These are phyloP conservation scores for Colletotrichum sp. DNA, from an alignment of 2,329 filamentous ascomycete genomes.

Conservation along the genomic window DNA sequence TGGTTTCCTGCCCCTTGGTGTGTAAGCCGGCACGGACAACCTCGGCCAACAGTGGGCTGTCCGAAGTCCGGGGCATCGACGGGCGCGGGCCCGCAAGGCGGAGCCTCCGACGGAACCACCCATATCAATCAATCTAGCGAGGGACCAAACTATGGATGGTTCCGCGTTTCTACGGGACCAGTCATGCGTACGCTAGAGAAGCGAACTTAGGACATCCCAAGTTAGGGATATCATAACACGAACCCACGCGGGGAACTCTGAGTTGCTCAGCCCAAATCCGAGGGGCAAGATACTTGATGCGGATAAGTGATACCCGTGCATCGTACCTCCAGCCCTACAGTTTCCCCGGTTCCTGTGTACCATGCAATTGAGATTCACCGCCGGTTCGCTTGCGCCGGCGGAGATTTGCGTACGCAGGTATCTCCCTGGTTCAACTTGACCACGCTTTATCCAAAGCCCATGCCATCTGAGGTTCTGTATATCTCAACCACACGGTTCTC, in stretches of 20 bases:
- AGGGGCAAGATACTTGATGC: neutral
- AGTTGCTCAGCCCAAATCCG: neutral
- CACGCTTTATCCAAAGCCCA: neutral
- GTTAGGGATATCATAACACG: neutral
- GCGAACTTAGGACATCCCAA: neutral
- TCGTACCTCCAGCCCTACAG: neutral
- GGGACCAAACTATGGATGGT: accelerated
- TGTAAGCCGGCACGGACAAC: neutral
- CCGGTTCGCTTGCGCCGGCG: neutral
- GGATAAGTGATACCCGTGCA: neutral
- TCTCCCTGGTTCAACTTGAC: neutral
- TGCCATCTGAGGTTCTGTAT: neutral
- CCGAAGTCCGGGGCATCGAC: neutral
- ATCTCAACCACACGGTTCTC: neutral
- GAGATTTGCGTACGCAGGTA: neutral
- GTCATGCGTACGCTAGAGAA: neutral
- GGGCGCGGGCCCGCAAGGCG: neutral
- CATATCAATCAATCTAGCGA: neutral
- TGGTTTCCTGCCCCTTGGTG: accelerated
- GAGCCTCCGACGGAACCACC: neutral
- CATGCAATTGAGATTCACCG: neutral
- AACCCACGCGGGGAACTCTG: neutral
- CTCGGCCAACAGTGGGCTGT: accelerated
- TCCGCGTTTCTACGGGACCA: neutral
- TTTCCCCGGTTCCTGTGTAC: neutral